Evolutionary conservation across 2,329 filamentous ascomycete genomes (phyloP).

Genomic region (Diaporthe citrichinensis): DNA sequence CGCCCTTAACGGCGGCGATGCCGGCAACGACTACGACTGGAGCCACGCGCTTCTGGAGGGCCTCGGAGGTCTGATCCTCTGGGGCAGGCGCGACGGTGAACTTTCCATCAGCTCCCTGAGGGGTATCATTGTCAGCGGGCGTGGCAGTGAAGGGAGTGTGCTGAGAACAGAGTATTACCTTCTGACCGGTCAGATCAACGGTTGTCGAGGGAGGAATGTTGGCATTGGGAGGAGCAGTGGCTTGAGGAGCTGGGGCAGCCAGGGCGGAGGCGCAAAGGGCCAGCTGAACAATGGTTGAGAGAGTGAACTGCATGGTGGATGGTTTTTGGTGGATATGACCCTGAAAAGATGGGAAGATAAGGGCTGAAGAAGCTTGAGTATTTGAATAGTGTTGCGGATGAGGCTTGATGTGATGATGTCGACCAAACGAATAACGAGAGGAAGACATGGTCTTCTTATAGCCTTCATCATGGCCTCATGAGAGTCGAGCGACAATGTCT

Average conservation of each 20-base stretch:
- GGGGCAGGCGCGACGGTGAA: conserved; percentile 36
- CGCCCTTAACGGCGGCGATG: conserved; percentile 28
- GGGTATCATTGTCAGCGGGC: neutral
- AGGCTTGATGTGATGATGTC: conserved; percentile 14
- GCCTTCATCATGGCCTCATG: neutral
- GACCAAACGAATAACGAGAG: neutral
- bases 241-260: conserved; percentile 13
- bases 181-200: conserved; percentile 33
- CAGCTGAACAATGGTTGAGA: conserved; percentile 7
- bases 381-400: neutral
- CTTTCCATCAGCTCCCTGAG: conserved; percentile 13
- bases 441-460: conserved; percentile 13
- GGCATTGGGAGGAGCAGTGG: conserved; percentile 23
- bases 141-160: neutral
- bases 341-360: neutral
- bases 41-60: conserved; percentile 34
- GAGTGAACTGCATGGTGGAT: conserved; percentile 19
- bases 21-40: conserved; percentile 45
- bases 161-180: neutral
- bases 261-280: conserved; percentile 13
- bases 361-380: neutral
- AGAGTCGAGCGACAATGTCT: neutral
- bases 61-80: conserved; percentile 27
- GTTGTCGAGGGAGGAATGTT: conserved; percentile 31
- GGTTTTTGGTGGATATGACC: neutral